Evolutionary conservation across 148 eudicot genomes (phyloP).

Genomic region (Nepenthes gracilis): DNA sequence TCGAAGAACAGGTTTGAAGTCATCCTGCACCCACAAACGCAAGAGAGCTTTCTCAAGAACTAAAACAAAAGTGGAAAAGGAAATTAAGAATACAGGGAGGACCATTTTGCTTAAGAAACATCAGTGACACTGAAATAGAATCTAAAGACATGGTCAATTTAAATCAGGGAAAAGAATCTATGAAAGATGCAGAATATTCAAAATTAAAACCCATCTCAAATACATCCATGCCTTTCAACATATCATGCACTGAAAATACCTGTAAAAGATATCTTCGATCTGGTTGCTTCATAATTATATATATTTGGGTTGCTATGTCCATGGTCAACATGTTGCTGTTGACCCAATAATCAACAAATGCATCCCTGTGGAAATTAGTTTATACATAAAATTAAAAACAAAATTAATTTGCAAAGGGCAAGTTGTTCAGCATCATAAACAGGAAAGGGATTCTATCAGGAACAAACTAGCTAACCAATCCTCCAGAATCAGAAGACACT

Average conservation of each 20-base stretch:
- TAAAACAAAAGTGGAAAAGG: neutral
- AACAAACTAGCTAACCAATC: too few species aligned
- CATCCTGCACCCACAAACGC: slow-evolving; percentile 36
- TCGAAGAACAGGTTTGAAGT: slow-evolving; percentile 79
- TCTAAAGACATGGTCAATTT: neutral
- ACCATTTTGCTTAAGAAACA: neutral
- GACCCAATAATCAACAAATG: slow-evolving; percentile 92
- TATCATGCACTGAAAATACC: slow-evolving; percentile 20
- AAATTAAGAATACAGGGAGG: neutral
- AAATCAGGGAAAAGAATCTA: neutral
- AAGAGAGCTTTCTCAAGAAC: neutral
- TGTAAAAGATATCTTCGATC: slow-evolving; percentile 48
- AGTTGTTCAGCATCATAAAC: neutral
- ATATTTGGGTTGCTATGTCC: slow-evolving; percentile 73
- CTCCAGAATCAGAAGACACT: too few species aligned
- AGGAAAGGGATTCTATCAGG: too few species aligned
- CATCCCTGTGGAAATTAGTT: slow-evolving; percentile 41
- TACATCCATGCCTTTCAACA: neutral
- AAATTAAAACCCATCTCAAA: neutral
- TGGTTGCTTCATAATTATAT: slow-evolving; percentile 69
- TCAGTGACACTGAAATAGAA: neutral
- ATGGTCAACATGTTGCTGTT: slow-evolving; percentile 74
- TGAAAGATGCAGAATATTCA: neutral
- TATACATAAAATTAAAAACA: neutral
- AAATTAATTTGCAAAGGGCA: neutral